Conservation (phyloP, 495 filamentous ascomycete species). For the Penicillium robsamsonii region DNA sequence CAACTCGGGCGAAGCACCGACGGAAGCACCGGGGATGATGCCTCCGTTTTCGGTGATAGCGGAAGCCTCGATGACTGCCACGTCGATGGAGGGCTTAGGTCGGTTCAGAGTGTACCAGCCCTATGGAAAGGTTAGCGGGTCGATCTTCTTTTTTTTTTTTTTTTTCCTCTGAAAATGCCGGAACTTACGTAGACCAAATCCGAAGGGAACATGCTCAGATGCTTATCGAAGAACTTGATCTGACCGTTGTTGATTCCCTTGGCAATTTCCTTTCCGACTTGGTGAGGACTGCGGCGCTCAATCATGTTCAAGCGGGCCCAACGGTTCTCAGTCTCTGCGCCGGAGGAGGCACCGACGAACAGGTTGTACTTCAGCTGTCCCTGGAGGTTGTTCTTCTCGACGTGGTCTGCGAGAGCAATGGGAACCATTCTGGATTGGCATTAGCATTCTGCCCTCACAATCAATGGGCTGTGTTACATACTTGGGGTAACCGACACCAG, state of each 20-base stretch:
- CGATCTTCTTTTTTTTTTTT: constrained; percentile 11
- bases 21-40: constrained; percentile 84
- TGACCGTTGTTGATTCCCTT: constrained; percentile 87
- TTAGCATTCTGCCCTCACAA: not conserved
- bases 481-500: constrained; percentile 89
- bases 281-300: constrained; percentile 78
- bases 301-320: constrained; percentile 90
- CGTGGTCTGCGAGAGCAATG: constrained; percentile 80
- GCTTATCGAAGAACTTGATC: constrained; percentile 91
- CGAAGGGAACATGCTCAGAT: constrained; percentile 88
- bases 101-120: constrained; percentile 81
- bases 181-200: constrained; percentile 75
- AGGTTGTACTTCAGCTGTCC: constrained; percentile 81
- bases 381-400: constrained; percentile 84
- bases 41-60: constrained; percentile 92
- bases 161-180: constrained; percentile 15
- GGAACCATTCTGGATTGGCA: constrained; percentile 65
- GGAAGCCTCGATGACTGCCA: constrained; percentile 81
- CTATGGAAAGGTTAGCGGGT: constrained; percentile 32
- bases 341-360: constrained; percentile 86
- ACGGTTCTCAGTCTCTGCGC: constrained; percentile 87
- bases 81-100: constrained; percentile 70
- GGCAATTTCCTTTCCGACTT: constrained; percentile 87
- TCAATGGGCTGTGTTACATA: constrained; percentile 39
- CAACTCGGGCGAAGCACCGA: constrained; percentile 82